phyloP scores from a whole-genome alignment of 805 yeast species.

The Kazachstania taianensis region DNA sequence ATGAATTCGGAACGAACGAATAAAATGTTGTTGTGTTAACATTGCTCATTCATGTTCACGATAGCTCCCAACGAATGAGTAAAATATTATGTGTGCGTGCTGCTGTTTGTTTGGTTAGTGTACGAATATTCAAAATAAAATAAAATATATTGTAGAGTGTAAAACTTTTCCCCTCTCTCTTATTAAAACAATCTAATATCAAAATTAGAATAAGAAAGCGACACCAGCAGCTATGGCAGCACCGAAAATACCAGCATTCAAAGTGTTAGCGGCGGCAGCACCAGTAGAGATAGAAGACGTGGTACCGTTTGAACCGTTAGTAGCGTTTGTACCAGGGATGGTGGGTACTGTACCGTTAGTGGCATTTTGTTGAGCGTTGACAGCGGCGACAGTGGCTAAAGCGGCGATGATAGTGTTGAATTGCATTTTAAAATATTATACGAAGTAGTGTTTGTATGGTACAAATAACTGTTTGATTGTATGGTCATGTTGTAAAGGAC shows the following conservation, averaged over 20 bases:
- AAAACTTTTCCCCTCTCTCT: too few relatives aligned
- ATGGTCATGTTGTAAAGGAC: slow-evolving; percentile 1
- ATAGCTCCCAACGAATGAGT: too few relatives aligned
- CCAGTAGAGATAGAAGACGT: slow-evolving; percentile 31
- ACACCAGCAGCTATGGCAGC: slow-evolving; percentile 82
- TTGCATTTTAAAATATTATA: too few relatives aligned
- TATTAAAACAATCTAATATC: not conserved
- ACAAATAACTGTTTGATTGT: too few relatives aligned
- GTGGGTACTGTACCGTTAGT: slow-evolving; percentile 33
- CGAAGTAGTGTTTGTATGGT: not conserved
- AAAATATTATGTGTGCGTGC: too few relatives aligned
- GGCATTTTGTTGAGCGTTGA: slow-evolving; percentile 31
- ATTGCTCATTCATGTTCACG: too few relatives aligned
- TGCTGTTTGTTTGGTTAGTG: too few relatives aligned
- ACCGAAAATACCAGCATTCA: slow-evolving; percentile 69
- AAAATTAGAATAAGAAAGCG: slow-evolving; percentile 36
- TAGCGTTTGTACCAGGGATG: slow-evolving; percentile 22
- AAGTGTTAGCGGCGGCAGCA: slow-evolving; percentile 44
- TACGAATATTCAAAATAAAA: too few relatives aligned
- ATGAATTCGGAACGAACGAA: too few relatives aligned
- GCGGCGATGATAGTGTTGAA: slow-evolving; percentile 56
- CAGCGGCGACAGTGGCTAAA: slow-evolving; percentile 52
- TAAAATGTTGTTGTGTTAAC: too few relatives aligned
- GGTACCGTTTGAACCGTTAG: slow-evolving; percentile 9
- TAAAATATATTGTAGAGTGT: too few relatives aligned